phyloP scores from a whole-genome alignment of 2,329 filamentous ascomycete genomes.

The Didymella pinodella region DNA sequence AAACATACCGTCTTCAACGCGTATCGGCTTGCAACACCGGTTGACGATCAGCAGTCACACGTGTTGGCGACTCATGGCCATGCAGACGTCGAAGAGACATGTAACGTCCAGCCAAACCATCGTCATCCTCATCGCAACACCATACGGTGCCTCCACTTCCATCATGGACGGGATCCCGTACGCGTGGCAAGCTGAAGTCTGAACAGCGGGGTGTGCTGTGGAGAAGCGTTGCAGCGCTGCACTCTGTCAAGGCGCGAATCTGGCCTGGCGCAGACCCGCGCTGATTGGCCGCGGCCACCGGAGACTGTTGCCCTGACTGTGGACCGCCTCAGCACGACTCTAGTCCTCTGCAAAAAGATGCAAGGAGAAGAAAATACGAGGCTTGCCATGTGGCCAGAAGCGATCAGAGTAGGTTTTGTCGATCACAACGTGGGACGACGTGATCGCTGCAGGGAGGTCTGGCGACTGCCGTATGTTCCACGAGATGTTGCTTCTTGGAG shows the following conservation, averaged over 20 bases:
- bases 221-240: not conserved
- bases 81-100: conserved; percentile 4
- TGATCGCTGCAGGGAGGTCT: conserved; percentile 12
- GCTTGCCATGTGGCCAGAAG: conserved; percentile 8
- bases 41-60: conserved; percentile 7
- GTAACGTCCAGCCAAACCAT: conserved; percentile 6
- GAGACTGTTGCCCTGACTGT: not conserved
- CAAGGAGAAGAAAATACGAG: conserved; percentile 15
- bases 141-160: not conserved
- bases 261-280: not conserved
- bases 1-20: not conserved
- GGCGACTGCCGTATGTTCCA: conserved; percentile 10
- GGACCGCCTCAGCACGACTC: conserved; percentile 1
- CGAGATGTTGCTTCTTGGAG: conserved; percentile 9
- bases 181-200: conserved; percentile 2
- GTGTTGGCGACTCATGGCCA: conserved; percentile 2
- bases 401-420: conserved; percentile 4
- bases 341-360: conserved; percentile 1
- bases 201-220: conserved; percentile 2
- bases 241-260: conserved; percentile 3
- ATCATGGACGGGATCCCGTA: conserved; percentile 1
- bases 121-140: not conserved
- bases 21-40: not conserved
- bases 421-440: conserved; percentile 1
- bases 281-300: conserved; percentile 2